phyloP scores from a whole-genome alignment of 2,329 filamentous ascomycete genomes.

The Epichloe typhina region DNA sequence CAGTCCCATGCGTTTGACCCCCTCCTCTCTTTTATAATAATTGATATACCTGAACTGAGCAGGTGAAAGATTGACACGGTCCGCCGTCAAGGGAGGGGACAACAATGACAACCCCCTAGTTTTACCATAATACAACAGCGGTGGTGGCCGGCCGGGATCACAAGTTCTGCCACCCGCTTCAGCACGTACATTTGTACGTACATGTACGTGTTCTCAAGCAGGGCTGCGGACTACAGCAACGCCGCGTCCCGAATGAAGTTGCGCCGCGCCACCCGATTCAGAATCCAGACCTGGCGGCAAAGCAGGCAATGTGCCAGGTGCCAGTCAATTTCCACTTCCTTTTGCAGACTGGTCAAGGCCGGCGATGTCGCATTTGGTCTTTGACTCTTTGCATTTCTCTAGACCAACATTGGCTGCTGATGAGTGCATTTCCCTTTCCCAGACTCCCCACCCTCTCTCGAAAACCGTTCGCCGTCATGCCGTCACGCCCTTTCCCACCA shows the following conservation, averaged over 20 bases:
- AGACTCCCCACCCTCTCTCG: not conserved
- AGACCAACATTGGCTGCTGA: not conserved
- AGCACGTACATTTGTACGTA: too few species aligned
- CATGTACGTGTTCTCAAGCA: too few species aligned
- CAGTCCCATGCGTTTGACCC: not conserved
- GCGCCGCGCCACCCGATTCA: not conserved
- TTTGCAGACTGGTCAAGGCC: not conserved
- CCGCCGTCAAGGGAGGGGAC: not conserved
- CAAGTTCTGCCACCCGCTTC: not conserved
- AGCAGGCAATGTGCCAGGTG: too few species aligned
- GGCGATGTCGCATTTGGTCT: not conserved
- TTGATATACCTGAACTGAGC: not conserved
- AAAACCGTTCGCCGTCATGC: not conserved
- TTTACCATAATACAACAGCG: not conserved
- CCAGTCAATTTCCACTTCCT: not conserved
- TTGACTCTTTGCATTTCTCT: not conserved
- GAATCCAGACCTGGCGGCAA: too few species aligned
- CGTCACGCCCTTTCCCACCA: not conserved
- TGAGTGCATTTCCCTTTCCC: not conserved
- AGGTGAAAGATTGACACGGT: not conserved
- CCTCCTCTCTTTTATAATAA: not conserved
- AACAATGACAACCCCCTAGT: not conserved
- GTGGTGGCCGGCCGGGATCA: not conserved
- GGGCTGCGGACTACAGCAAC: not conserved
- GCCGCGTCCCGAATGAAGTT: not conserved